These are phyloP conservation scores for Gossypium anomalum DNA, from an alignment of 345 rosid genomes.

Conservation along the genomic window DNA sequence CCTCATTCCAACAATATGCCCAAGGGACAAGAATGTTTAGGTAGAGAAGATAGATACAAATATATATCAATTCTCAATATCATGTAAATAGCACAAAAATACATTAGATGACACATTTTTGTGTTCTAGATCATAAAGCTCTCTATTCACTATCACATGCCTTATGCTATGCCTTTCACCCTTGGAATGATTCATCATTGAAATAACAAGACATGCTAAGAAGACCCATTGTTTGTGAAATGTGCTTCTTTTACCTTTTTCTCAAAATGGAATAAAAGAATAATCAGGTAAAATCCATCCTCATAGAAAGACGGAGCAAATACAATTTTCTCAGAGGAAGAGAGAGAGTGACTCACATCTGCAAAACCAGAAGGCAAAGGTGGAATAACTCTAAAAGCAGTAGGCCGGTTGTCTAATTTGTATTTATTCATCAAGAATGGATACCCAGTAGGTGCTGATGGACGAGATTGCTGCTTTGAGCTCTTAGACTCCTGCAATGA, in stretches of 20 bases:
- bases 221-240: background rate
- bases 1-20: background rate
- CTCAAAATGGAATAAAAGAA: background rate
- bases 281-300: background rate
- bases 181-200: background rate
- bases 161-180: background rate
- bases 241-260: background rate
- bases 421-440: slow-evolving; percentile 48
- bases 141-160: slow-evolving; percentile 1
- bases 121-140: background rate
- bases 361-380: slow-evolving; percentile 79
- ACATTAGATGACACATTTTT: background rate
- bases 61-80: background rate
- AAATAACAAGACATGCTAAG: background rate
- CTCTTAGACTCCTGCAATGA: slow-evolving; percentile 34
- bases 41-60: background rate
- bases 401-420: slow-evolving; percentile 83
- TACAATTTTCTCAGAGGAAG: background rate
- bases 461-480: slow-evolving; percentile 41
- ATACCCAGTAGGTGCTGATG: slow-evolving; percentile 30
- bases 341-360: slow-evolving; percentile 50
- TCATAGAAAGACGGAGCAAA: background rate
- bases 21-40: background rate
- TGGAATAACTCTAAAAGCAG: slow-evolving; percentile 59
- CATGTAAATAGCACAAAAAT: background rate